Evolutionary conservation across 2,329 filamentous ascomycete species (phyloP), one percentile per base, ranked within the genome.

Genomic region (Calonectria pteridis): DNA sequence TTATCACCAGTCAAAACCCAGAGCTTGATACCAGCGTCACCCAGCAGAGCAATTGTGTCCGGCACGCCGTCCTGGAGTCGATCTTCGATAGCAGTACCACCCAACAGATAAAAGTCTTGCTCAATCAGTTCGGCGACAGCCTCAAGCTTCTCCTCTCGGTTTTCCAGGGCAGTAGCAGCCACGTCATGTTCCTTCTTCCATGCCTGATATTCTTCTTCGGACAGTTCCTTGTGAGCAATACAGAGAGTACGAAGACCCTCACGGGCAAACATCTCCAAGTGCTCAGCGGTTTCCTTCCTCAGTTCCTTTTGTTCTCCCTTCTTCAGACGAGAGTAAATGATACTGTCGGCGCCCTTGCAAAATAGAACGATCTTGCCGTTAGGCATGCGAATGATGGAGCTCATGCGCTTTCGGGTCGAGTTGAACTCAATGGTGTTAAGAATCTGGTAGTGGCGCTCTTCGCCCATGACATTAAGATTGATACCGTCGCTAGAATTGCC

Each of bases 1-100:
- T 98, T 99, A 89, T 99, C 97, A 76, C 97, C 97, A 20, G 97
- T 99, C 77, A 99, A 87, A 68, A 99, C 97, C 97, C 97, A 99
- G 10, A 99, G 91, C 85, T 99, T 99, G 85, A 99, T 98, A 83
- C 97, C 97, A 68, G 97, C 97, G 81, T 95, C 92, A 35, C 94
- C 96, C 67, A 99, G 92, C 55, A 99, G 87, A 65, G 94, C 94
- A 80, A 99, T 99, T 0, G 97, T 96, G 82, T 98, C 97, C 9
- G 97, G 97, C 4, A 99, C 97, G 73, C 96, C 97, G 79, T 99
- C 97, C 85, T 99, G 97, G 33, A 99, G 89, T 79, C 96, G 93
- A 88, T 99, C 97, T 85, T 99, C 97, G 78, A 99, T 99, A 51
- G 97, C 97, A 23, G 97, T 99, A 58, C 97, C 97, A 74, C 97